Conservation (phyloP, 2,329 filamentous ascomycete species). For the Verticillium nubilum region DNA sequence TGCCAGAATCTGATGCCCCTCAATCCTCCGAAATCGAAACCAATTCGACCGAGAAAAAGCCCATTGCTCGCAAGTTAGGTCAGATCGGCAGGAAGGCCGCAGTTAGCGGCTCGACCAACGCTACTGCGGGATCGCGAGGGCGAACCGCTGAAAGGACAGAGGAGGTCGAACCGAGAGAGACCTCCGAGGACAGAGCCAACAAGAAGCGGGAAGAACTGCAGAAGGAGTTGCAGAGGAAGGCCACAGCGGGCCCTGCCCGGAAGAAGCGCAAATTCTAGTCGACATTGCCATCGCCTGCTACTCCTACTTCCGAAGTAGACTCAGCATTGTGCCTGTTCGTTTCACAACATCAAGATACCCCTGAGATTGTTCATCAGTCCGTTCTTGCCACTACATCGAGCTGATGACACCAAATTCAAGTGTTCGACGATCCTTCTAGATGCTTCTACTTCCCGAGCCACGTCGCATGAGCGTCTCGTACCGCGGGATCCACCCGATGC, state of each 20-base stretch:
- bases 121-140: slow-evolving; percentile 7
- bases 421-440: not conserved
- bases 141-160: slow-evolving; percentile 13
- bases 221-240: slow-evolving; percentile 43
- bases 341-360: not conserved
- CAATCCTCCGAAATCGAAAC: slow-evolving; percentile 6
- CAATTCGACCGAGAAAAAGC: slow-evolving; percentile 5
- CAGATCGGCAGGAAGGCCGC: slow-evolving; percentile 26
- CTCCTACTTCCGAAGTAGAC: not conserved
- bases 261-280: slow-evolving; percentile 51
- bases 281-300: not conserved
- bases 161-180: slow-evolving; percentile 29
- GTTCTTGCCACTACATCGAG: not conserved
- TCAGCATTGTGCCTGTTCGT: not conserved
- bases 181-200: slow-evolving; percentile 40
- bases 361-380: not conserved
- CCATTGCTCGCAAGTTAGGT: slow-evolving; percentile 20
- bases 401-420: not conserved
- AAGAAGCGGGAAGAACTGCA: slow-evolving; percentile 46
- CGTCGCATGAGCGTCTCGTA: not conserved
- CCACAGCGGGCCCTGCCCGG: slow-evolving; percentile 42
- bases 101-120: slow-evolving; percentile 1
- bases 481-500: not conserved
- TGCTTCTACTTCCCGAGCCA: not conserved
- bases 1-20: not conserved